phyloP scores from a whole-genome alignment of 352 stramenopile species.

The Globisporangium okanoganense region DNA sequence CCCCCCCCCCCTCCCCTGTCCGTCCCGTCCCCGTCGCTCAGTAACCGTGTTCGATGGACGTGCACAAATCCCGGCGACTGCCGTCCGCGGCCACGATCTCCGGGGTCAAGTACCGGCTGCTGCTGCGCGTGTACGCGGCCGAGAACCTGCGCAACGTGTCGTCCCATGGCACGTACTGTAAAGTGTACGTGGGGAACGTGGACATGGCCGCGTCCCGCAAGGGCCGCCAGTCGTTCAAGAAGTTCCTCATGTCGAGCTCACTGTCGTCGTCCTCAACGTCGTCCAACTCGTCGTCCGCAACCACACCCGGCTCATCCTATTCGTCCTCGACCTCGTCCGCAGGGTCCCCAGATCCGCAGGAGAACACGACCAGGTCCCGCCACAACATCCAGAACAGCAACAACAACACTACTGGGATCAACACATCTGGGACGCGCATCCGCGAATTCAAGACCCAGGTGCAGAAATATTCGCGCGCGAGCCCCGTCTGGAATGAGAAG shows the following conservation, averaged over 20 bases:
- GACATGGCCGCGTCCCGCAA: constrained; percentile 35
- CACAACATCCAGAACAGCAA: neutral
- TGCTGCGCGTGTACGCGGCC: constrained; percentile 63
- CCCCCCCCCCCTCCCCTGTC: no score
- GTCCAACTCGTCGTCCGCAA: constrained; percentile 13
- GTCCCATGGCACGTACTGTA: constrained; percentile 71
- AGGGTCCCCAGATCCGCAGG: constrained; percentile 5
- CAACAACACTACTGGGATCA: neutral
- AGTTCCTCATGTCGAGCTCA: constrained; percentile 11
- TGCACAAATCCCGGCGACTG: constrained; percentile 12
- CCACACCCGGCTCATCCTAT: constrained; percentile 10
- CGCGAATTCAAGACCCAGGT: constrained; percentile 63
- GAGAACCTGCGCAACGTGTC: constrained; percentile 60
- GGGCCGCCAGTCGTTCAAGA: constrained; percentile 20
- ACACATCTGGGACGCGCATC: constrained; percentile 17
- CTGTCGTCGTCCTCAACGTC: neutral
- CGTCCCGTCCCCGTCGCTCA: neutral
- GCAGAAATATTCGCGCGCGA: constrained; percentile 45
- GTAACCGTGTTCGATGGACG: constrained; percentile 9
- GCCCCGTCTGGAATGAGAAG: constrained; percentile 75
- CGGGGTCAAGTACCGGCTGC: constrained; percentile 28
- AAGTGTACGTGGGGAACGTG: constrained; percentile 51
- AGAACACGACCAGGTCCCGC: neutral
- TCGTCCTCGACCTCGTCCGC: neutral
- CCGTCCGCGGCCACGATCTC: neutral